Conservation (phyloP, 2,329 filamentous ascomycete species). For the Aureobasidium uvarum region DNA sequence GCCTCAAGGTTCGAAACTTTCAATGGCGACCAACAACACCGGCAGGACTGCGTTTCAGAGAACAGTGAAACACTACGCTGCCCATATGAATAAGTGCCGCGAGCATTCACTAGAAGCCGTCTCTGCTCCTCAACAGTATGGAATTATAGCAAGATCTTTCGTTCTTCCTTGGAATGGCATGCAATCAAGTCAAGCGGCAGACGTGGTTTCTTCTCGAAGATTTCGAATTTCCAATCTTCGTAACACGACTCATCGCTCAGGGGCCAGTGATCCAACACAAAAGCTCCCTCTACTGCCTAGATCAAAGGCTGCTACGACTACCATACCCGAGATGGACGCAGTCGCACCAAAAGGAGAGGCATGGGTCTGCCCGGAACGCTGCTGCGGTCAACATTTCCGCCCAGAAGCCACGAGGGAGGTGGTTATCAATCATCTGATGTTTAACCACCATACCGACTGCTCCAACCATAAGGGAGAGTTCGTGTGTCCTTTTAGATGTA, state of each 20-base stretch:
- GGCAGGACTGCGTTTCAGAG: background rate
- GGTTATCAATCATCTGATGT: background rate
- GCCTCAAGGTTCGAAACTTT: background rate
- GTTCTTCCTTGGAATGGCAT: background rate
- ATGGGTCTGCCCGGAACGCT: background rate
- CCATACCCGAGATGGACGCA: too few species aligned
- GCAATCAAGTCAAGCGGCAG: too few species aligned
- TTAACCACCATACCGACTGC: background rate
- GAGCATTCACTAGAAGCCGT: background rate
- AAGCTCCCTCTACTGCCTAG: too few species aligned
- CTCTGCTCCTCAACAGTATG: background rate
- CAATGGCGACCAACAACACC: background rate
- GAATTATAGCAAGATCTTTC: background rate
- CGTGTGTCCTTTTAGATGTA: background rate
- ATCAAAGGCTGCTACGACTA: too few species aligned
- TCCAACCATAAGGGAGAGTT: background rate
- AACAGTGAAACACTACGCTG: background rate
- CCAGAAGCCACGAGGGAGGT: background rate
- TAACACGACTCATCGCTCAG: too few species aligned
- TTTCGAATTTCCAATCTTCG: too few species aligned
- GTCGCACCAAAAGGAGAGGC: too few species aligned
- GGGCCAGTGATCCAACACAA: too few species aligned
- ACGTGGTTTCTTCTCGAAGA: too few species aligned
- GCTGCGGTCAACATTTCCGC: background rate
- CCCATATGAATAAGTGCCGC: background rate